Percentiles rank a stretch among this genome's conserved stretches.
These are phyloP conservation scores for Trifolium dubium DNA, from an alignment of 306 rosid species.

Conservation along the genomic window DNA sequence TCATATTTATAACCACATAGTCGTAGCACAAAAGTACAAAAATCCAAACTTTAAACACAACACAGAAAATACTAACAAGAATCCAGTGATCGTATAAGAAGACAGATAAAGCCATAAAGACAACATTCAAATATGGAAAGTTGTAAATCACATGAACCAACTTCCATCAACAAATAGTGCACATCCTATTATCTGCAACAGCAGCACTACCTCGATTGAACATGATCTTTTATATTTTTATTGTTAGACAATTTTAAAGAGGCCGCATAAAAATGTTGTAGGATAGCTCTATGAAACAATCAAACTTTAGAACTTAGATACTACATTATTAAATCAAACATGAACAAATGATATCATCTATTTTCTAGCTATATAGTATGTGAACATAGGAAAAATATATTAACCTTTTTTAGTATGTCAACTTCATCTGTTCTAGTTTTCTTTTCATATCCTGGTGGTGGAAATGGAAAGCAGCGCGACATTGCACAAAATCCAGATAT, in stretches of 20 bases:
- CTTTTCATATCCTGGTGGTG: constrained; percentile 94
- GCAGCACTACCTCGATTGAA: constrained; percentile 33
- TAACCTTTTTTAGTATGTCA: constrained; percentile 76
- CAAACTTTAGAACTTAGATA: background rate
- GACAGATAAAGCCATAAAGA: constrained; percentile 26
- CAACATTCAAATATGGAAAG: constrained; percentile 4
- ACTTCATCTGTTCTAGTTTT: constrained; percentile 66
- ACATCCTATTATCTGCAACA: background rate
- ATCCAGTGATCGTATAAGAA: background rate
- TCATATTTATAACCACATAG: constrained; percentile 8
- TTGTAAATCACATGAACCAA: constrained; percentile 23
- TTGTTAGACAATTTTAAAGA: background rate
- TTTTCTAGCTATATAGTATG: background rate
- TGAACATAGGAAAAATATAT: constrained; percentile 41
- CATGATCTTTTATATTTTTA: background rate
- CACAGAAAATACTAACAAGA: constrained; percentile 26
- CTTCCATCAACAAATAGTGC: constrained; percentile 32
- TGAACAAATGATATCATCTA: constrained; percentile 1
- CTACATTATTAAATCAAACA: constrained; percentile 10
- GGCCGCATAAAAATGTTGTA: background rate
- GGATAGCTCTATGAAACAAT: constrained; percentile 1
- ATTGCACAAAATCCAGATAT: constrained; percentile 74
- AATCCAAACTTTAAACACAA: constrained; percentile 24
- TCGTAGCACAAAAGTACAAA: constrained; percentile 32
- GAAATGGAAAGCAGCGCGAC: constrained; percentile 99